Percentiles rank a stretch among this genome's conserved stretches.
These are phyloP conservation scores for Candida odintsovae DNA, from an alignment of 805 yeast species.

Conservation along the genomic window DNA sequence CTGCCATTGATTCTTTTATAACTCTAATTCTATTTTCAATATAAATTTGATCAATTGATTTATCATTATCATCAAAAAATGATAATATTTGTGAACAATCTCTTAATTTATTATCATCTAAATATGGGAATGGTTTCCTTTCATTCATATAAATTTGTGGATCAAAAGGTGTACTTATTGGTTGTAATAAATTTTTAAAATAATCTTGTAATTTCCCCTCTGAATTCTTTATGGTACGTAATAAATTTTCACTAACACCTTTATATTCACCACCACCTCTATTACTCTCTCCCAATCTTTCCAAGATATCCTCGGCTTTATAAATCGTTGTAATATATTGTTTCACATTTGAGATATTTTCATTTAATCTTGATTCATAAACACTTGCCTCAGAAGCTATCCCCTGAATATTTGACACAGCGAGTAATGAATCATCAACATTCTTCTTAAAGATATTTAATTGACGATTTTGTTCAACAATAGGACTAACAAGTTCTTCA, in stretches of 20 bases:
- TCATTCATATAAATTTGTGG: conserved; percentile 36
- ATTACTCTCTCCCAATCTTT: conserved; percentile 24
- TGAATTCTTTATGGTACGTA: conserved; percentile 48
- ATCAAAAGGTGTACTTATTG: conserved; percentile 37
- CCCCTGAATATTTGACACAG: conserved; percentile 45
- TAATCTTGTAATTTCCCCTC: conserved; percentile 48
- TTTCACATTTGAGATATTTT: conserved; percentile 27
- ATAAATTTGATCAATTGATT: conserved; percentile 28
- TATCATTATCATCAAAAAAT: conserved; percentile 35
- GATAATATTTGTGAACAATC: conserved; percentile 38
- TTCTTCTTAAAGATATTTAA: conserved; percentile 50
- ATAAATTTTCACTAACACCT: conserved; percentile 61
- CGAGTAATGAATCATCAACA: conserved; percentile 46
- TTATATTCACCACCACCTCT: conserved; percentile 40
- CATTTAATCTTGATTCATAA: conserved; percentile 31
- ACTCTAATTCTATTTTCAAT: conserved; percentile 36
- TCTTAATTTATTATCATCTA: conserved; percentile 28
- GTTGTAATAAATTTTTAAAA: conserved; percentile 40
- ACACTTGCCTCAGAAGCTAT: conserved; percentile 39
- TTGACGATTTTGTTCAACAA: conserved; percentile 54
- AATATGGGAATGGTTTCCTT: conserved; percentile 36
- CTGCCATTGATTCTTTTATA: conserved; percentile 38
- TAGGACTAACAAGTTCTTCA: conserved; percentile 62
- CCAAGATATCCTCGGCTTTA: conserved; percentile 41
- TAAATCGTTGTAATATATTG: conserved; percentile 35